phyloP scores from a whole-genome alignment of 108 stramenopile species.

The Skeletonema tropicum region DNA sequence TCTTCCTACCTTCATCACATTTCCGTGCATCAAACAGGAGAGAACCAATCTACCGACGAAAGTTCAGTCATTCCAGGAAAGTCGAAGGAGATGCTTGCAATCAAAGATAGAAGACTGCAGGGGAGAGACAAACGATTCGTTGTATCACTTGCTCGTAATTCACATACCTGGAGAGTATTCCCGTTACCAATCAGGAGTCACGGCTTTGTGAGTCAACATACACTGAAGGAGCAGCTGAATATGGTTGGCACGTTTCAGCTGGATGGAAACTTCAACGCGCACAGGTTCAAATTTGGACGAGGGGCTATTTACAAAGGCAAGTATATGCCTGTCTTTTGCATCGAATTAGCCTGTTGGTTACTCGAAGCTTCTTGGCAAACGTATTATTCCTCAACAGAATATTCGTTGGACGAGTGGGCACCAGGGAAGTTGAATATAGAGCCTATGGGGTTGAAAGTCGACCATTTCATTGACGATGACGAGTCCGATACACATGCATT shows the following conservation, averaged over 20 bases:
- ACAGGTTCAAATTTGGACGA: conserved; percentile 43
- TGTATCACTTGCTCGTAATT: conserved; percentile 54
- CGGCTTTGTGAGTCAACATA: conserved; percentile 46
- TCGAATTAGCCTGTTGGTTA: conserved; percentile 87
- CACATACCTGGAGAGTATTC: conserved; percentile 75
- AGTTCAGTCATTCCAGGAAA: conserved; percentile 6
- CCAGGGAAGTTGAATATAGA: conserved; percentile 78
- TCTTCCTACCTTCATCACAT: conserved; percentile 75
- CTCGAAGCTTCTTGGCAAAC: conserved; percentile 92
- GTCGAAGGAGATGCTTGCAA: conserved; percentile 34
- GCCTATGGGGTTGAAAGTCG: conserved; percentile 71
- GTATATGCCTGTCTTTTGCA: conserved; percentile 87
- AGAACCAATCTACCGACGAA: conserved; percentile 7
- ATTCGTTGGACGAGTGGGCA: conserved; percentile 50
- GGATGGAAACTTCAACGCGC: conserved; percentile 28
- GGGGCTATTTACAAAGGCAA: conserved; percentile 49
- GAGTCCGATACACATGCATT: conserved; percentile 77
- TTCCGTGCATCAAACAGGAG: conserved; percentile 38
- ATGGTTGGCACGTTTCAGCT: conserved; percentile 52
- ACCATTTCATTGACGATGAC: conserved; percentile 72
- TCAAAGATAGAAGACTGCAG: conserved; percentile 51
- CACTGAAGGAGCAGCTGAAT: conserved; percentile 47
- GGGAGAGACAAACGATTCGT: conserved; percentile 75
- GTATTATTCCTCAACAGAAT: conserved; percentile 79
- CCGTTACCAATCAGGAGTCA: conserved; percentile 68